phyloP scores from a whole-genome alignment of 345 rosid species.

The Bruguiera gymnorhiza region DNA sequence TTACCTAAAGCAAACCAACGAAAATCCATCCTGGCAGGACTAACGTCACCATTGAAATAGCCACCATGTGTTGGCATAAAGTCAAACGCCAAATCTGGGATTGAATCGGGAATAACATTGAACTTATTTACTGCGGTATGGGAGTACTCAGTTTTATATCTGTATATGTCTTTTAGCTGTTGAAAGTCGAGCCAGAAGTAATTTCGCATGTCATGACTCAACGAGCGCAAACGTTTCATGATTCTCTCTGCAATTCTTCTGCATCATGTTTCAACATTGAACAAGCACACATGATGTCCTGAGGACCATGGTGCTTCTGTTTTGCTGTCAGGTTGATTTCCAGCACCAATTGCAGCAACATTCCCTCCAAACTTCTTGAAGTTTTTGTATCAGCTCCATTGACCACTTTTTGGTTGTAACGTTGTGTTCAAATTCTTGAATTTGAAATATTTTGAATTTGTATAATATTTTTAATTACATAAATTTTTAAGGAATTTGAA shows the following conservation, averaged over 20 bases:
- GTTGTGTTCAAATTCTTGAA: no score
- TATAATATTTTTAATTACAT: no score
- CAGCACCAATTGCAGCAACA: no score
- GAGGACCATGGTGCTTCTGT: no score
- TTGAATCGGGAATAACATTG: slow-evolving; percentile 68
- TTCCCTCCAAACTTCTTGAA: no score
- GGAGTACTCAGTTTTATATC: slow-evolving; percentile 66
- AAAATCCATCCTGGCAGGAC: slow-evolving; percentile 75
- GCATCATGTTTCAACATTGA: slow-evolving; percentile 62
- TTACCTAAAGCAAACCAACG: slow-evolving; percentile 65
- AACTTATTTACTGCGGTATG: slow-evolving; percentile 71
- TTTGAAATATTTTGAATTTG: no score
- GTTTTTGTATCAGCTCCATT: no score
- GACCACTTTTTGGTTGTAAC: no score
- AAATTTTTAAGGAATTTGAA: no score
- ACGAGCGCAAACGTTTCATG: slow-evolving; percentile 48
- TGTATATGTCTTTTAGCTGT: slow-evolving; percentile 63
- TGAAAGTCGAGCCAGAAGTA: slow-evolving; percentile 68
- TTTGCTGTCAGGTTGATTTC: no score
- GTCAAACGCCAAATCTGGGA: slow-evolving; percentile 65
- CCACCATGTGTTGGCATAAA: slow-evolving; percentile 64
- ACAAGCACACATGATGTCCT: slow-evolving; percentile 27
- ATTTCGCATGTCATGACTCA: slow-evolving; percentile 57
- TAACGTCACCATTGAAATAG: slow-evolving; percentile 61
- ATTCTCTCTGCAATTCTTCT: slow-evolving; percentile 60